Percentiles rank a stretch among this genome's conserved stretches.
These are phyloP conservation scores for Pseudomonodictys pantanalensis DNA, from an alignment of 495 filamentous ascomycete genomes.

Conservation along the genomic window DNA sequence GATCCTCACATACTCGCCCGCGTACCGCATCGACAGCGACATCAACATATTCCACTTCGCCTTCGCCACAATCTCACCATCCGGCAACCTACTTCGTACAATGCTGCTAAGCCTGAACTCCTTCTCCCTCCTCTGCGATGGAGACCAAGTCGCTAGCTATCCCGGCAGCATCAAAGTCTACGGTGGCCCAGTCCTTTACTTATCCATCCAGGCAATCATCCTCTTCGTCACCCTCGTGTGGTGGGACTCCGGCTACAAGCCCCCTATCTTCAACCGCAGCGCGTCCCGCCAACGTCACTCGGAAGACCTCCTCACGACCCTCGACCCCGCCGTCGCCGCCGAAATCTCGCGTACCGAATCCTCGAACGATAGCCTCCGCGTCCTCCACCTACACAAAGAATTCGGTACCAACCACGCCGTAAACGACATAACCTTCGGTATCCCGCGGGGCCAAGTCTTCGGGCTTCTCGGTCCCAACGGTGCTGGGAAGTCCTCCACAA, in stretches of 20 bases:
- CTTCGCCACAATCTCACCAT: slow-evolving; percentile 64
- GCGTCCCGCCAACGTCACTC: slow-evolving; percentile 8
- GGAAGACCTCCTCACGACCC: slow-evolving; percentile 48
- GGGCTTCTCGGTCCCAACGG: slow-evolving; percentile 85
- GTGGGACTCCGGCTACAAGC: slow-evolving; percentile 65
- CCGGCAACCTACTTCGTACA: slow-evolving; percentile 64
- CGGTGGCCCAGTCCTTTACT: slow-evolving; percentile 75
- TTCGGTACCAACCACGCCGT: slow-evolving; percentile 59
- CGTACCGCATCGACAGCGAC: slow-evolving; percentile 56
- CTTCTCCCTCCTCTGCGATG: slow-evolving; percentile 71
- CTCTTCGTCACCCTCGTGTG: slow-evolving; percentile 68
- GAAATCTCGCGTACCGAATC: slow-evolving; percentile 49
- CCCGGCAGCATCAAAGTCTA: slow-evolving; percentile 70
- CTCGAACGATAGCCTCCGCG: slow-evolving; percentile 65
- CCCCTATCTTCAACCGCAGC: slow-evolving; percentile 46
- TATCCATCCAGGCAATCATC: slow-evolving; percentile 66
- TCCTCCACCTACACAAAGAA: slow-evolving; percentile 71
- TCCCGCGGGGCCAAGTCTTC: slow-evolving; percentile 74
- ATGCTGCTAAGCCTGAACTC: slow-evolving; percentile 73
- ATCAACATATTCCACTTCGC: slow-evolving; percentile 66
- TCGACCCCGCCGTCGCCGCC: slow-evolving; percentile 49
- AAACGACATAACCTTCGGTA: slow-evolving; percentile 76
- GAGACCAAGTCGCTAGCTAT: slow-evolving; percentile 55
- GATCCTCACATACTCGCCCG: slow-evolving; percentile 66
- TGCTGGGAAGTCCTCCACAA: slow-evolving; percentile 82